phyloP scores from a whole-genome alignment of 768 basidiomycete species.

The Mycena belliarum region DNA sequence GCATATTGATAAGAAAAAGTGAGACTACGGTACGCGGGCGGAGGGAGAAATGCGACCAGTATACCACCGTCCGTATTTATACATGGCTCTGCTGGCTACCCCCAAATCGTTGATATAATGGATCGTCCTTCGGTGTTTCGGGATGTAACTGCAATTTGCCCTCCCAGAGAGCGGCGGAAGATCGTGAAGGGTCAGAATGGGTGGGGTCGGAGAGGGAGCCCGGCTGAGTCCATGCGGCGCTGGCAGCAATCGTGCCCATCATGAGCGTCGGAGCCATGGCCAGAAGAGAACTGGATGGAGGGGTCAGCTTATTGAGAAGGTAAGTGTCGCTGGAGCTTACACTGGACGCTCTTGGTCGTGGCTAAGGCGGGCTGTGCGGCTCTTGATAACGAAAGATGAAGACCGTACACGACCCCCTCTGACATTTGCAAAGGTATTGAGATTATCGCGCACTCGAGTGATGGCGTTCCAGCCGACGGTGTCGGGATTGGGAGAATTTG shows the following conservation, averaged over 20 bases:
- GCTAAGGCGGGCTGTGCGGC: conserved; percentile 59
- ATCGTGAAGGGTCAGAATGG: conserved; percentile 72
- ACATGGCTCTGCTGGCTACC: conserved; percentile 18
- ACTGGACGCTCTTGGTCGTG: conserved; percentile 53
- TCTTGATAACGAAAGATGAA: conserved; percentile 84
- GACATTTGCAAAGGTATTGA: conserved; percentile 76
- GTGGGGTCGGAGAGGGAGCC: conserved; percentile 75
- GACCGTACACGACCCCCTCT: conserved; percentile 89
- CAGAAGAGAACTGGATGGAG: conserved; percentile 46
- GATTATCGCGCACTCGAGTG: conserved; percentile 81
- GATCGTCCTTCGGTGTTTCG: conserved; percentile 73
- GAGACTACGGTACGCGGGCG: not conserved
- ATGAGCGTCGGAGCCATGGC: conserved; percentile 78
- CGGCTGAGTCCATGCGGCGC: conserved; percentile 56
- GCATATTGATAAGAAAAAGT: not conserved
- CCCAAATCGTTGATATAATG: conserved; percentile 38
- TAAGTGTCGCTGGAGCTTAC: conserved; percentile 23
- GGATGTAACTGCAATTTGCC: conserved; percentile 89
- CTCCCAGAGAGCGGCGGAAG: conserved; percentile 81
- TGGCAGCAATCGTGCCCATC: conserved; percentile 71
- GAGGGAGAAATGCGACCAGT: not conserved
- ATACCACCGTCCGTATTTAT: conserved; percentile 10
- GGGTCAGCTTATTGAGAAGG: not conserved
- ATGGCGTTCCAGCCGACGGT: conserved; percentile 73
- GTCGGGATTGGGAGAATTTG: conserved; percentile 55